Evolutionary conservation across 2,329 filamentous ascomycete genomes (phyloP), one percentile per base, ranked within the genome.

Genomic region (Westerdykella ornata): DNA sequence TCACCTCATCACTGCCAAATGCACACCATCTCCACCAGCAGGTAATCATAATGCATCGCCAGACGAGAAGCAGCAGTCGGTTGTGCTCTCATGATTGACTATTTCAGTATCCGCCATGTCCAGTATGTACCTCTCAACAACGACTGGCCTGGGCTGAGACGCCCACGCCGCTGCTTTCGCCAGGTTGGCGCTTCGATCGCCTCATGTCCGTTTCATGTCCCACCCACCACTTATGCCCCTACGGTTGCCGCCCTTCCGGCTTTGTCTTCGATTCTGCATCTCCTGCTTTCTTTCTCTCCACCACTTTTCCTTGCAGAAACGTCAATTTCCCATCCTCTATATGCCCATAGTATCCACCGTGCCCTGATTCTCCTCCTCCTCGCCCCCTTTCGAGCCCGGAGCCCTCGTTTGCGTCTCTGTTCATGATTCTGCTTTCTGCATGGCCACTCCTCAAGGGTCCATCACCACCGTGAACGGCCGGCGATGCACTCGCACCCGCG

Each of bases 401-500:
- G 52, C 53, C 52, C 49, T 52, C 53, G 44, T 43, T 48, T 53
- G 52, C 49, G 45, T 54, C 56, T 54, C 49, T 49, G 54, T 60
- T 49, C 51, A 58, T 61, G 59, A 59, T 45, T 55, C 45, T 46
- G 48, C 52, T 45, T 57, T 50, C 57, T 57, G 57, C 52, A 67
- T 67, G 64, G 62, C 64, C 46, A 56, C 61, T 51, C 64, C 63
- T 30, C 53, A 54, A 55, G 57, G 60, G 34, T 57, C 56, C 35
- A 61, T 59, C 38, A 66, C 62, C 42, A 65, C 62, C 42, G 62
- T 67, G 48, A 63, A 44, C 47, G 64, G 64, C 49, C 56, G 57
- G 52, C 57, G 59, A 54, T 67, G 64, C 53, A 66, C 63, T 48
- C 61, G 63, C 46, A 62, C 63, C 41, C 60, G 59, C 35, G 60